phyloP scores from a whole-genome alignment of 1,284 basidiomycete species.

The Gomphus bonarii region DNA sequence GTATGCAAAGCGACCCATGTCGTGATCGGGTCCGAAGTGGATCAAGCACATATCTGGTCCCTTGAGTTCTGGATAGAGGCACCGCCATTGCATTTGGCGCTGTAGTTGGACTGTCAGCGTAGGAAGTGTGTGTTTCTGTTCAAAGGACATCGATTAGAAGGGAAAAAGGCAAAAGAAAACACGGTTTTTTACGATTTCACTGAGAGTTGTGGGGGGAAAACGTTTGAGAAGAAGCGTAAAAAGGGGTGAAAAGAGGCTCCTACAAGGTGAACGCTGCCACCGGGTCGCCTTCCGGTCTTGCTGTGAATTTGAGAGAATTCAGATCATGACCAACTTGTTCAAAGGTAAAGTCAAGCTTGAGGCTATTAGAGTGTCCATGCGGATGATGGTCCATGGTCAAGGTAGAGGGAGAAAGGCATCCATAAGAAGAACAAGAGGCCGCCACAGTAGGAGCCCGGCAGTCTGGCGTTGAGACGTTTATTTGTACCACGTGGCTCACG shows the following conservation, averaged over 20 bases:
- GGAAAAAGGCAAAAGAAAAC: background rate
- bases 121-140: conserved; percentile 6
- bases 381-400: conserved; percentile 2
- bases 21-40: conserved; percentile 9
- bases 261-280: conserved; percentile 7
- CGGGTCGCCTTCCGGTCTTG: conserved; percentile 9
- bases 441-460: background rate
- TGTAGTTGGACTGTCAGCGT: conserved; percentile 8
- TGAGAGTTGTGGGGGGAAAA: background rate
- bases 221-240: background rate
- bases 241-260: background rate
- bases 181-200: background rate
- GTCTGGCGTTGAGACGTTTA: background rate
- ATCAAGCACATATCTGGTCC: conserved; percentile 9
- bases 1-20: conserved; percentile 10
- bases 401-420: background rate
- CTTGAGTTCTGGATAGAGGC: conserved; percentile 10
- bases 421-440: background rate
- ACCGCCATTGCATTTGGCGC: conserved; percentile 5
- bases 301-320: background rate
- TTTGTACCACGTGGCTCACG: background rate
- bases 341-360: conserved; percentile 10
- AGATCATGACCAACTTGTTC: conserved; percentile 9
- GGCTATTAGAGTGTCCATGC: background rate
- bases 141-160: background rate